phyloP scores from a whole-genome alignment of 139 green algal species.

The Tetradesmus obliquus region DNA sequence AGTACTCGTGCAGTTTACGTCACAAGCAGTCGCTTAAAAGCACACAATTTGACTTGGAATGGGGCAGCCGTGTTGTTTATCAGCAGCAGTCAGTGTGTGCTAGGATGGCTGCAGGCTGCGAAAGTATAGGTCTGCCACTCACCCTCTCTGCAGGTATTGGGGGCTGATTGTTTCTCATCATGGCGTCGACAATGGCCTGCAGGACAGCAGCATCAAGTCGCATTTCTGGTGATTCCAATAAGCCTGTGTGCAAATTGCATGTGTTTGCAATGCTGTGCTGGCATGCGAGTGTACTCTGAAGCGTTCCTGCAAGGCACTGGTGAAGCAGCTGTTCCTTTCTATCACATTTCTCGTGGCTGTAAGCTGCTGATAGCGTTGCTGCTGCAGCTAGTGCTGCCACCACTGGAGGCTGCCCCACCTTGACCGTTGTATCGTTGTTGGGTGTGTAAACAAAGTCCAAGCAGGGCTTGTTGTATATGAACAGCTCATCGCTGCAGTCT shows the following conservation, averaged over 20 bases:
- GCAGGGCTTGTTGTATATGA: constrained; percentile 72
- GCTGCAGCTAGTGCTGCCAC: too few relatives aligned
- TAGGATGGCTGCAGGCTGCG: neutral
- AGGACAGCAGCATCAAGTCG: neutral
- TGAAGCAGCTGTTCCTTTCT: too few relatives aligned
- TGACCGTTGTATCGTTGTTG: constrained; percentile 48
- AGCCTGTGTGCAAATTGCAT: neutral
- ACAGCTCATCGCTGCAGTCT: constrained; percentile 71
- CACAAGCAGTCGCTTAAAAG: too few relatives aligned
- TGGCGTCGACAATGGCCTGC: constrained; percentile 67
- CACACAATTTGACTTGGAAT: neutral
- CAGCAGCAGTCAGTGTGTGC: neutral
- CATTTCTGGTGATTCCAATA: neutral
- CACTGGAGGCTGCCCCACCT: neutral
- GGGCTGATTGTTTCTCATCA: constrained; percentile 68
- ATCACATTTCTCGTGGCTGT: neutral
- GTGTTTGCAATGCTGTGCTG: neutral
- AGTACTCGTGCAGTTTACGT: too few relatives aligned
- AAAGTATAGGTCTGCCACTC: neutral
- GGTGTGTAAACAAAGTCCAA: constrained; percentile 82
- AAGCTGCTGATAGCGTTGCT: neutral
- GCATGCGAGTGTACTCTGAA: neutral
- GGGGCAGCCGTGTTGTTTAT: neutral
- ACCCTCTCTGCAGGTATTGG: constrained; percentile 65
- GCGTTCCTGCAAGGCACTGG: neutral